Evolutionary conservation across 768 basidiomycete species (phyloP).

Genomic region (Boletus barrowsii): DNA sequence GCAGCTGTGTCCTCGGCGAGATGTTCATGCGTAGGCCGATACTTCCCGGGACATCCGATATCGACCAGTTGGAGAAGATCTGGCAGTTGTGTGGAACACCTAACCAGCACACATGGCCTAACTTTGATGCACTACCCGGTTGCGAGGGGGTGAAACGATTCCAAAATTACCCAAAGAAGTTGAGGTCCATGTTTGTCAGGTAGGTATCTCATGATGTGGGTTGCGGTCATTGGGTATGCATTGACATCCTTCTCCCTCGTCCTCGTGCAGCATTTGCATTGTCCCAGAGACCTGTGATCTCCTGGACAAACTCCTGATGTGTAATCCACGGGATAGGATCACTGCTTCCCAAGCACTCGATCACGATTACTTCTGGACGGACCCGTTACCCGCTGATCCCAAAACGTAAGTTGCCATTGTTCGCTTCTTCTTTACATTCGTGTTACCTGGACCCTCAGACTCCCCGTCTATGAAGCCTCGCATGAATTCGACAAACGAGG

Average conservation of each 20-base stretch:
- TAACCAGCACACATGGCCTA: constrained; percentile 77
- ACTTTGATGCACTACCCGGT: constrained; percentile 70
- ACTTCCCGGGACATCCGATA: constrained; percentile 79
- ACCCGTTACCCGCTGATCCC: constrained; percentile 83
- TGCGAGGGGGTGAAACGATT: constrained; percentile 78
- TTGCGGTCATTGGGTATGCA: not conserved
- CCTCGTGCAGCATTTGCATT: constrained; percentile 43
- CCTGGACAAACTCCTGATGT: constrained; percentile 74
- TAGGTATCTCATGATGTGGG: constrained; percentile 32
- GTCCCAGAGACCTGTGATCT: constrained; percentile 75
- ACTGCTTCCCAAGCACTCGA: constrained; percentile 86
- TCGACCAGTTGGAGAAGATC: constrained; percentile 91
- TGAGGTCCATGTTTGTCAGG: constrained; percentile 60
- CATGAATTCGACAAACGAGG: constrained; percentile 80
- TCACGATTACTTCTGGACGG: constrained; percentile 93
- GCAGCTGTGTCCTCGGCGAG: constrained; percentile 92
- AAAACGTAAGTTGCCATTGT: constrained; percentile 53
- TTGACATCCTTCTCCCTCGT: constrained; percentile 3
- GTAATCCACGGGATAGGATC: constrained; percentile 80
- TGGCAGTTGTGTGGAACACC: constrained; percentile 89
- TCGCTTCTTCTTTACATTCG: not conserved
- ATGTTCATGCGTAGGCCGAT: constrained; percentile 91
- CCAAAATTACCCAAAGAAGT: constrained; percentile 47
- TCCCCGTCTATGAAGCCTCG: constrained; percentile 76
- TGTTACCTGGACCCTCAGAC: constrained; percentile 34